A percentile compares a stretch with the other conserved stretches of the same genome.
phyloP scores from a whole-genome alignment of 148 eudicot species.

The Amaranthus hypochondriacus region DNA sequence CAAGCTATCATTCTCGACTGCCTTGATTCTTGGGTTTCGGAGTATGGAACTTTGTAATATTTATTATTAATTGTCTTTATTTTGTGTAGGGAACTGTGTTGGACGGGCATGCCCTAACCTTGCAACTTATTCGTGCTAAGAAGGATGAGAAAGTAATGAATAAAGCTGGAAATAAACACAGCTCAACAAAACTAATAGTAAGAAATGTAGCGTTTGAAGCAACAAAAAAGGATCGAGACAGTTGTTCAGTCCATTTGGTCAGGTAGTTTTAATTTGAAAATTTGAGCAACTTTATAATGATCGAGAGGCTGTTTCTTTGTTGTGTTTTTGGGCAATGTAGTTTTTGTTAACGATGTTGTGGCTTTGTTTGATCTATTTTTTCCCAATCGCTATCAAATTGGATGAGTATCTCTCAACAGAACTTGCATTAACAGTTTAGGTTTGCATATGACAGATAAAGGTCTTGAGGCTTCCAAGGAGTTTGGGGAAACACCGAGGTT shows the following conservation, averaged over 20 bases:
- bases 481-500: neutral
- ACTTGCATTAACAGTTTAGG: neutral
- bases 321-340: neutral
- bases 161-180: neutral
- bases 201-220: neutral
- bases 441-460: neutral
- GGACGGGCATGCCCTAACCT: neutral
- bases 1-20: neutral
- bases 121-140: neutral
- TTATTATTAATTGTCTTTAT: neutral
- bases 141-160: neutral
- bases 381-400: neutral
- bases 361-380: neutral
- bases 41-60: neutral
- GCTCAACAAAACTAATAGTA: neutral
- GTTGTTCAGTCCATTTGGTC: conserved; percentile 1
- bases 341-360: neutral
- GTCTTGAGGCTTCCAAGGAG: neutral
- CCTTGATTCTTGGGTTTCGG: neutral
- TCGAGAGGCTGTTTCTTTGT: neutral
- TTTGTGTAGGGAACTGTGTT: neutral
- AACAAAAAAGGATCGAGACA: neutral
- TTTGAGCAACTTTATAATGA: neutral
- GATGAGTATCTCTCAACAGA: neutral
- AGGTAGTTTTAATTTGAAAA: neutral